phyloP scores from a whole-genome alignment of 345 rosid species.

The Noccaea bulbosa region DNA sequence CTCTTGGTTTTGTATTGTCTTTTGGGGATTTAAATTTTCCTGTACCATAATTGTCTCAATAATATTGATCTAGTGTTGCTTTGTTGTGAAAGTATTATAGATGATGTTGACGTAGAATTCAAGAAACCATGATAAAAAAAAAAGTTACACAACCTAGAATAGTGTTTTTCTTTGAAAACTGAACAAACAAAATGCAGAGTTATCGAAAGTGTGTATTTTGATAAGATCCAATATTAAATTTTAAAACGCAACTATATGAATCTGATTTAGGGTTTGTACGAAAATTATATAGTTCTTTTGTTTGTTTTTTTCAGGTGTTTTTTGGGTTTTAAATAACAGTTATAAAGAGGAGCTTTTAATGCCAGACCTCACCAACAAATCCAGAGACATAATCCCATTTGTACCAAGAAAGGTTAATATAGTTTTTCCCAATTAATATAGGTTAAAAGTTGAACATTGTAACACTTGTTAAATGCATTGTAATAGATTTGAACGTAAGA shows the following conservation, averaged over 20 bases:
- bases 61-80: not conserved
- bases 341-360: not conserved
- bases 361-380: not conserved
- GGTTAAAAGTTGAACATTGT: not conserved
- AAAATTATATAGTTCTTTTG: not conserved
- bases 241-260: not conserved
- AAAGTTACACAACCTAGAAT: not conserved
- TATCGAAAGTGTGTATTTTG: not conserved
- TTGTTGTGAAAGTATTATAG: not conserved
- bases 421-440: not conserved
- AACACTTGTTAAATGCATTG: not conserved
- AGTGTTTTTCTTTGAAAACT: not conserved
- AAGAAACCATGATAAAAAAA: not conserved
- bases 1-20: not conserved
- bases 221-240: not conserved
- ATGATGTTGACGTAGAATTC: slow-evolving; percentile 12
- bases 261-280: not conserved
- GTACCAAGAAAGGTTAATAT: not conserved
- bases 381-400: not conserved
- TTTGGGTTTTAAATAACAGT: not conserved
- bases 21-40: not conserved
- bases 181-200: not conserved
- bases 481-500: not conserved
- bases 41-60: not conserved
- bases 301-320: not conserved